Evolutionary conservation across 192 early-diverging fungal species (phyloP).

Genomic region (Backusella liffmaniae): DNA sequence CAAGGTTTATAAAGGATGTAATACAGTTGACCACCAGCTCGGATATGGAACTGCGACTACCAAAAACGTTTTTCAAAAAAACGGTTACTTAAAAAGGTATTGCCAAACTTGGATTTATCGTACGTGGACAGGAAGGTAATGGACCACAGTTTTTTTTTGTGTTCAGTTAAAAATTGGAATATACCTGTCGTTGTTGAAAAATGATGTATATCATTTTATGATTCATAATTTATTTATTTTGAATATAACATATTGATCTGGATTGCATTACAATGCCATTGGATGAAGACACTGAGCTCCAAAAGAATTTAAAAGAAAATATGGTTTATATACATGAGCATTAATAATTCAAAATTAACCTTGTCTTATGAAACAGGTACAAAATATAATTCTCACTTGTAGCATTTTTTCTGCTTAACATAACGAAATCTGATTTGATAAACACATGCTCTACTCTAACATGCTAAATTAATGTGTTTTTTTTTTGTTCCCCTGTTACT

Average conservation of each 20-base stretch:
- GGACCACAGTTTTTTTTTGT: conserved; percentile 1
- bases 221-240: neutral
- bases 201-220: neutral
- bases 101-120: neutral
- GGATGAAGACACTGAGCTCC: neutral
- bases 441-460: neutral
- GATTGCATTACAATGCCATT: neutral
- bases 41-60: neutral
- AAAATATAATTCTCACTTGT: neutral
- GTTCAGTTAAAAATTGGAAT: neutral
- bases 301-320: neutral
- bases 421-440: conserved; percentile 4
- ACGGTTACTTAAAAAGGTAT: conserved; percentile 7
- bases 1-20: no score
- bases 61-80: neutral
- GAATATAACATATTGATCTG: neutral
- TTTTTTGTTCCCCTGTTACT: neutral
- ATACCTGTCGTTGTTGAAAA: neutral
- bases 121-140: neutral
- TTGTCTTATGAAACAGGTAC: neutral
- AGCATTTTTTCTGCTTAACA: neutral
- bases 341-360: neutral
- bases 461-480: neutral
- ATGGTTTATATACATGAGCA: neutral
- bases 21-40: neutral